Conservation (phyloP, 2,329 filamentous ascomycete genomes). For the Stachybotrys chlorohalonatus region DNA sequence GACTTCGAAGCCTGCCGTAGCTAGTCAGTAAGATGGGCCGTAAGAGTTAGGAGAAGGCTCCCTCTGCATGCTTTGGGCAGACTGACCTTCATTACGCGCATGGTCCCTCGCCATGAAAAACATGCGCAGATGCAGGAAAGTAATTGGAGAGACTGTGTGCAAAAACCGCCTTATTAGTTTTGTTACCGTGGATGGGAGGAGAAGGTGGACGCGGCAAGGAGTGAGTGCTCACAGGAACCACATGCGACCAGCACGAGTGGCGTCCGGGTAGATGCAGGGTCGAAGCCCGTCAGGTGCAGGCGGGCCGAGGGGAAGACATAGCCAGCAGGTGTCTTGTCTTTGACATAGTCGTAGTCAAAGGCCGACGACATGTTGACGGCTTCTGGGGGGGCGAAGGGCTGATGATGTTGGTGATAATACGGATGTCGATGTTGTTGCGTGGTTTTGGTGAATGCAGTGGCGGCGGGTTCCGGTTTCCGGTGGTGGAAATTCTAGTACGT, state of each 20-base stretch:
- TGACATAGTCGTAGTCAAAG: conserved; percentile 22
- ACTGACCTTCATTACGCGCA: conserved; percentile 39
- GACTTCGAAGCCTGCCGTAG: conserved; percentile 55
- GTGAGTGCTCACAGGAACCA: conserved; percentile 40
- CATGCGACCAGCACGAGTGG: conserved; percentile 62
- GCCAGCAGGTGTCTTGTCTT: conserved; percentile 14
- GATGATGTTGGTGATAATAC: background rate
- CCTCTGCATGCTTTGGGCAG: background rate
- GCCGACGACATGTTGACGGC: conserved; percentile 10
- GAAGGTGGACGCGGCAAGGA: conserved; percentile 1
- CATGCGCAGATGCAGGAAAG: conserved; percentile 74
- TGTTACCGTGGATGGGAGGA: conserved; percentile 3
- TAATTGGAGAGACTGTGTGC: conserved; percentile 53
- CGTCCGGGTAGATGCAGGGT: conserved; percentile 30
- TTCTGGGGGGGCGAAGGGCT: background rate
- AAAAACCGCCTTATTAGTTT: background rate
- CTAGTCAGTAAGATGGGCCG: conserved; percentile 1
- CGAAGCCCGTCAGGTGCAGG: conserved; percentile 40
- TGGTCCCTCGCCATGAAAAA: conserved; percentile 82
- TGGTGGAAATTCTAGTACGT: background rate
- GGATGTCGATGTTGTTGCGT: background rate
- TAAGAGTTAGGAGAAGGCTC: background rate
- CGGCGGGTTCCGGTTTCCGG: background rate
- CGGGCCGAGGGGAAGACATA: conserved; percentile 56
- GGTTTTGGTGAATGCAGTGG: background rate